Evolutionary conservation across 1,284 basidiomycete species (phyloP).

Genomic region (Trichosporon coremiiforme): DNA sequence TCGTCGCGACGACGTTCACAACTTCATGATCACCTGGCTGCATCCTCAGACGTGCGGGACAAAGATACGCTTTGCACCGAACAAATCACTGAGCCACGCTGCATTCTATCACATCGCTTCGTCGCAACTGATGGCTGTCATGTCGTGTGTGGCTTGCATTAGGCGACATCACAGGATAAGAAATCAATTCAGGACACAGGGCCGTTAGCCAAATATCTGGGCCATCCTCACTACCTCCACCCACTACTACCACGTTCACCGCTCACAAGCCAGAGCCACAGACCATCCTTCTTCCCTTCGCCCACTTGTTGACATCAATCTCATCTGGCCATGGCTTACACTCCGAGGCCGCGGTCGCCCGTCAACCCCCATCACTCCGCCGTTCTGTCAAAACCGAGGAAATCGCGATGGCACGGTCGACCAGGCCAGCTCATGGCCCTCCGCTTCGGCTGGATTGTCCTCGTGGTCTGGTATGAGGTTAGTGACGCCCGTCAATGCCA

Average conservation of each 20-base stretch:
- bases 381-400: conserved; percentile 21
- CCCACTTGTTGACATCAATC: neutral
- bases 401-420: conserved; percentile 40
- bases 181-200: conserved; percentile 13
- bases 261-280: no score
- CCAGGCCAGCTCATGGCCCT: conserved; percentile 55
- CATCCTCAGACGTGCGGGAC: neutral
- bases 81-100: neutral
- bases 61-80: neutral
- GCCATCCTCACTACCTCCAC: conserved; percentile 6
- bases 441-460: conserved; percentile 64
- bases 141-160: conserved; percentile 11
- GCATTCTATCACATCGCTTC: neutral
- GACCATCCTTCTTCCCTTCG: neutral
- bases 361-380: neutral
- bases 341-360: conserved; percentile 4
- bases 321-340: conserved; percentile 20
- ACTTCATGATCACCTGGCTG: neutral
- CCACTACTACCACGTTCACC: neutral
- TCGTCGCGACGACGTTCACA: neutral
- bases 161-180: neutral
- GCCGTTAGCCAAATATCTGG: conserved; percentile 13
- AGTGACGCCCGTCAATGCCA: conserved; percentile 38
- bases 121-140: neutral
- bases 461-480: conserved; percentile 74